These are phyloP conservation scores for Claviceps arundinis DNA, from an alignment of 2,329 filamentous ascomycete species.

Conservation along the genomic window DNA sequence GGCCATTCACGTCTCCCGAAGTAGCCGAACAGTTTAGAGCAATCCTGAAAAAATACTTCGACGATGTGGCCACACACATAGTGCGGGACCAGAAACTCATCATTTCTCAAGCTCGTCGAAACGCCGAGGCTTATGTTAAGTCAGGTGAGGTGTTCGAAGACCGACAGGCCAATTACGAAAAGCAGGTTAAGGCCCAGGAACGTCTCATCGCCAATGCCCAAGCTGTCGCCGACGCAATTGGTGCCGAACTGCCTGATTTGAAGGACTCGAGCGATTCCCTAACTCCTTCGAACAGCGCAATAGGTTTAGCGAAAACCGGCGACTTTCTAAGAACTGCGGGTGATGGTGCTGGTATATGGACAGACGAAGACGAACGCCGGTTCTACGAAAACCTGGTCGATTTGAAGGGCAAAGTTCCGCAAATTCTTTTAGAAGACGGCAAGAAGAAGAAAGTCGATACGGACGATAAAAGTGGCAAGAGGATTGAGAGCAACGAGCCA, in stretches of 20 bases:
- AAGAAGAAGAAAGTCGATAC: slow-evolving; percentile 83
- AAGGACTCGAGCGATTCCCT: slow-evolving; percentile 67
- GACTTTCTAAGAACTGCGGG: slow-evolving; percentile 85
- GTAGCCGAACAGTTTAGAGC: slow-evolving; percentile 77
- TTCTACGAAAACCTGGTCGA: slow-evolving; percentile 98
- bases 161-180: slow-evolving; percentile 89
- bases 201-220: slow-evolving; percentile 84
- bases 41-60: slow-evolving; percentile 76
- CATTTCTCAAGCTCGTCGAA: slow-evolving; percentile 74
- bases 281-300: slow-evolving; percentile 55
- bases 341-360: slow-evolving; percentile 92
- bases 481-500: slow-evolving; percentile 36
- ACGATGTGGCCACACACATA: slow-evolving; percentile 82
- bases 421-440: slow-evolving; percentile 80
- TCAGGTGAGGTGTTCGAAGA: slow-evolving; percentile 98
- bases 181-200: slow-evolving; percentile 82
- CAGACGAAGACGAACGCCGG: slow-evolving; percentile 92
- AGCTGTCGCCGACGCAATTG: slow-evolving; percentile 74
- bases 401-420: slow-evolving; percentile 87
- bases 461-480: slow-evolving; percentile 75
- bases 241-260: slow-evolving; percentile 85
- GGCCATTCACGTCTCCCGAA: slow-evolving; percentile 56
- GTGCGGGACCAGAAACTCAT: slow-evolving; percentile 86
- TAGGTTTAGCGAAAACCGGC: slow-evolving; percentile 85
- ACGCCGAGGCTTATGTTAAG: slow-evolving; percentile 96